phyloP scores from a whole-genome alignment of 768 basidiomycete species.

The Phylloporus sp. region DNA sequence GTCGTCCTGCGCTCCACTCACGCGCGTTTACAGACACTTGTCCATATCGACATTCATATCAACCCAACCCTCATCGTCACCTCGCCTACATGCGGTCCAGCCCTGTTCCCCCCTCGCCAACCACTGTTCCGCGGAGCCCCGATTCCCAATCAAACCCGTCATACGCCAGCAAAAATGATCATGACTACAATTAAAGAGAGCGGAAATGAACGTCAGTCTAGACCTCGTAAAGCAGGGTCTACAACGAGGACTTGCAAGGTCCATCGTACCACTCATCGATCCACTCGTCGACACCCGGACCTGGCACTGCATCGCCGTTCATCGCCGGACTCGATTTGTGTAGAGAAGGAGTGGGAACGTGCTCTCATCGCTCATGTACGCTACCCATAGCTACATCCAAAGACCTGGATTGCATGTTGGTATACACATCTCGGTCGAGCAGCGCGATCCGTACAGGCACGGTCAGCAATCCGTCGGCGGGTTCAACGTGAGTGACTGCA shows the following conservation, averaged over 20 bases:
- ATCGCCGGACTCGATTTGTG: too few species aligned
- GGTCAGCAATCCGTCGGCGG: neutral
- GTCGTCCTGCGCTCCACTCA: neutral
- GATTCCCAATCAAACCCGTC: neutral
- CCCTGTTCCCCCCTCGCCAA: neutral
- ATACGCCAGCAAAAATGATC: too few species aligned
- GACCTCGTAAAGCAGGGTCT: constrained; percentile 1
- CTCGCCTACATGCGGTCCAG: neutral
- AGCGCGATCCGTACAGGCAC: neutral
- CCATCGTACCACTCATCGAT: neutral
- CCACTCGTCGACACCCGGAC: constrained; percentile 44
- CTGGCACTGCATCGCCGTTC: constrained; percentile 46
- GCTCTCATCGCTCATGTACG: neutral
- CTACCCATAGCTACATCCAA: constrained; percentile 1
- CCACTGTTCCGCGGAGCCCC: neutral
- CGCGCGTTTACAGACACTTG: neutral
- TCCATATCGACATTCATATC: neutral
- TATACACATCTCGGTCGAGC: too few species aligned
- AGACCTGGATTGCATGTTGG: neutral
- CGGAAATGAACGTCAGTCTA: constrained; percentile 12
- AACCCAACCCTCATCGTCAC: neutral
- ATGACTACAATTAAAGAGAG: neutral
- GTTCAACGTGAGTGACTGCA: neutral
- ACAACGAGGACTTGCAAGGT: constrained; percentile 3
- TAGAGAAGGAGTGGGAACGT: too few species aligned